These are phyloP conservation scores for Pleurotus citrinopileatus DNA, from an alignment of 768 basidiomycete species.

Conservation along the genomic window DNA sequence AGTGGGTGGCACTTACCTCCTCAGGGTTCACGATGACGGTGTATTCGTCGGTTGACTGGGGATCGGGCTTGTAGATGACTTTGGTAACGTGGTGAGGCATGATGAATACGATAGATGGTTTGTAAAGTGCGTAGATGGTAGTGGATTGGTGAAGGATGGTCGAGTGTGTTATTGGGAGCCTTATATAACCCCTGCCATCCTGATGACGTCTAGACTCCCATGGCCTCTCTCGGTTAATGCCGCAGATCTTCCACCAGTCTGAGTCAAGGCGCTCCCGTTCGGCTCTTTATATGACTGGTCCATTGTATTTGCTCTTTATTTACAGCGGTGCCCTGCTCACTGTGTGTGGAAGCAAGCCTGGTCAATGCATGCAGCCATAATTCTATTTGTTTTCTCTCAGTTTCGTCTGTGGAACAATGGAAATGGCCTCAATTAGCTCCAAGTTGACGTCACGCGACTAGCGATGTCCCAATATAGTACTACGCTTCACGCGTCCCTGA, in stretches of 20 bases:
- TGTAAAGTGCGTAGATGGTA: slow-evolving; percentile 13
- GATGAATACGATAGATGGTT: slow-evolving; percentile 18
- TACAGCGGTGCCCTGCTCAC: too few species aligned
- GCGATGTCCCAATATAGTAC: slow-evolving; percentile 7
- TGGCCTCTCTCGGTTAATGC: slow-evolving; percentile 3
- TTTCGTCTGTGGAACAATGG: too few species aligned
- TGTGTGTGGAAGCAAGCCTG: too few species aligned
- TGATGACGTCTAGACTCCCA: slow-evolving; percentile 20
- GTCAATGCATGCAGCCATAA: too few species aligned
- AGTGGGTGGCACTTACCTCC: slow-evolving; percentile 44
- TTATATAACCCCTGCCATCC: slow-evolving; percentile 16
- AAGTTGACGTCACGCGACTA: slow-evolving; percentile 31
- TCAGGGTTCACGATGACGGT: slow-evolving; percentile 62
- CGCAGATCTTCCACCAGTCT: too few species aligned
- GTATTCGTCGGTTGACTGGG: slow-evolving; percentile 71
- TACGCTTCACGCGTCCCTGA: neutral
- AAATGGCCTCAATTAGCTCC: too few species aligned
- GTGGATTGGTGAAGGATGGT: slow-evolving; percentile 5
- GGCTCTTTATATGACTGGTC: too few species aligned
- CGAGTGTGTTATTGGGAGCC: neutral
- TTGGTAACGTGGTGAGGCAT: slow-evolving; percentile 56
- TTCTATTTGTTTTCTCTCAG: too few species aligned
- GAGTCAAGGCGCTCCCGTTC: too few species aligned
- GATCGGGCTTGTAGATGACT: slow-evolving; percentile 78
- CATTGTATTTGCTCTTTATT: too few species aligned